Evolutionary conservation across 192 early-diverging fungal genomes (phyloP), one percentile per base, ranked within the genome.

Genomic region (Backusella psychrophila): DNA sequence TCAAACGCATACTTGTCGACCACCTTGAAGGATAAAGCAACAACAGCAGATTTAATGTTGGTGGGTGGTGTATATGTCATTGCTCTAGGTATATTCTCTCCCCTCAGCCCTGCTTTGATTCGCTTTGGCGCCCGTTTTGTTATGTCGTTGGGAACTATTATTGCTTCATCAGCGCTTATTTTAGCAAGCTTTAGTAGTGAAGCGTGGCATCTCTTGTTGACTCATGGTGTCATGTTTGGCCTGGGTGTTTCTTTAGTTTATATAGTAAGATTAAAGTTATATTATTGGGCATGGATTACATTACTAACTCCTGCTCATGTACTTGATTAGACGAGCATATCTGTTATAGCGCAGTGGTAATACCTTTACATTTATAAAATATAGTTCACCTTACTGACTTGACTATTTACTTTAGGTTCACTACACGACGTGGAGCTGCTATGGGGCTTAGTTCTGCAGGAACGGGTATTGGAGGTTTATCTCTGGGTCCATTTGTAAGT

Each of bases 401-500:
- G 14, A 15, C 1, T n/a, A 49, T 19, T 49, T 83, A 86, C 0
- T 83, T 89, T 65, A 92, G 88, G 72, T 77, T 77, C 9, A 66
- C 56, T 67, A 87, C 82, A 67, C 68, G 81, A 38, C 86, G 93
- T 2, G 90, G 89, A 0, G 46, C 93, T 26, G 90, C 90, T 0
- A 80, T 87, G 8, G 90, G 90, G 5, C 83, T 86, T 53, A 81
- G 84, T 23, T 82, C 82, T 34, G 72, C 91, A 52, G 93, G 92
- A 5, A 85, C 86, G n/a, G 94, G 94, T 11, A 75, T 92, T 68
- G 94, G 94, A 52, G 93, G 92, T 11, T 80, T 77, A 19, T 26
- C 53, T 41, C 59, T 77, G 5, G 31, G 38, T 23, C 76, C 76
- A 19, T 56, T 72, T 69, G 76, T 66, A 75, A 34, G 5, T 92